Percentiles rank a stretch among this genome's conserved stretches.
Evolutionary conservation across 805 yeast species (phyloP).

Genomic region (Lipomyces lipofer): DNA sequence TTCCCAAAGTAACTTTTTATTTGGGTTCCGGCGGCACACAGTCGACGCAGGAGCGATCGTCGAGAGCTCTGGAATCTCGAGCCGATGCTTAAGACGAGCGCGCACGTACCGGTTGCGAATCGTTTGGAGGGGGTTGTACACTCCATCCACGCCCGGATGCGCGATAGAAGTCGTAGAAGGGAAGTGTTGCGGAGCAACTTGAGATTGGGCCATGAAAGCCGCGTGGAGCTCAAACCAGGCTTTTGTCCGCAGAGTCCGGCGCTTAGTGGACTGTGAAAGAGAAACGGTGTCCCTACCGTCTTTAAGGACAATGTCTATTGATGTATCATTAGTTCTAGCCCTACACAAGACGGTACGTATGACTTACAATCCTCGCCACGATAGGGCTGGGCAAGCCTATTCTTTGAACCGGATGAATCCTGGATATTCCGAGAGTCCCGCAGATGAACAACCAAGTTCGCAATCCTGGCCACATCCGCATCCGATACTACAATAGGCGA

Average conservation of each 20-base stretch:
- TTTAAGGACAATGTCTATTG: constrained; percentile 1
- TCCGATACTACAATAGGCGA: constrained; percentile 11
- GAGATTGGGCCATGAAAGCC: constrained; percentile 17
- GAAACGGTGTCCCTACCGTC: constrained; percentile 3
- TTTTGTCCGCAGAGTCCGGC: constrained; percentile 21
- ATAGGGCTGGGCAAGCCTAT: not conserved
- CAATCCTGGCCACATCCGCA: constrained; percentile 21
- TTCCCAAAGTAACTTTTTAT: constrained; percentile 25
- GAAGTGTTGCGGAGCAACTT: constrained; percentile 4
- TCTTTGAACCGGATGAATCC: constrained; percentile 2
- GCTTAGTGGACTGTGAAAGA: constrained; percentile 15
- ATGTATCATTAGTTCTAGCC: not conserved
- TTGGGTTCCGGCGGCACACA: constrained; percentile 6
- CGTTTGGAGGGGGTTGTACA: constrained; percentile 30
- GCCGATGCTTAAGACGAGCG: constrained; percentile 3
- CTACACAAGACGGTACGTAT: not conserved
- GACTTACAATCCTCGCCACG: constrained; percentile 7
- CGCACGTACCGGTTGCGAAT: constrained; percentile 28
- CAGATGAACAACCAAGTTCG: constrained; percentile 23
- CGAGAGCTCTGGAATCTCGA: constrained; percentile 9
- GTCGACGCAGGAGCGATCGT: constrained; percentile 26
- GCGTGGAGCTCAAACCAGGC: constrained; percentile 28
- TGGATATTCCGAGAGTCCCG: constrained; percentile 17
- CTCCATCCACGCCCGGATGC: constrained; percentile 30
- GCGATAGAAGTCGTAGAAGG: not conserved